Conservation (phyloP, 176 grass and related monocot genomes). For the Aechmea fasciata region DNA sequence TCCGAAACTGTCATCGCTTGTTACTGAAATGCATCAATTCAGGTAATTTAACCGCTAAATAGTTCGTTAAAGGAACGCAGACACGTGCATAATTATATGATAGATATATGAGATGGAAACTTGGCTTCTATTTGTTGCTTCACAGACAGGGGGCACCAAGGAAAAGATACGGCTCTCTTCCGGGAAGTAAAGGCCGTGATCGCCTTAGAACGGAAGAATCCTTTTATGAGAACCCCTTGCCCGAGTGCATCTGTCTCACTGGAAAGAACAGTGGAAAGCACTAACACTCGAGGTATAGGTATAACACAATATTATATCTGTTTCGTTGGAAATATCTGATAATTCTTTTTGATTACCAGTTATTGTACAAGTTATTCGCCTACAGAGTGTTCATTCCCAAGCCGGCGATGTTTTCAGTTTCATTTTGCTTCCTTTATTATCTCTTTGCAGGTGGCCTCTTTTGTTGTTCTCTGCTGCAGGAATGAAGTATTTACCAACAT, state of each 20-base stretch:
- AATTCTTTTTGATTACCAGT: no score
- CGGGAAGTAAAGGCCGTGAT: slow-evolving; percentile 73
- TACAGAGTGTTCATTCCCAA: no score
- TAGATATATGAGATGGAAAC: not conserved
- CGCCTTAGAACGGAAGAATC: slow-evolving; percentile 80
- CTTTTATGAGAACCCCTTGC: slow-evolving; percentile 85
- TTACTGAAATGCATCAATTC: slow-evolving; percentile 75
- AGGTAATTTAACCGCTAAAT: slow-evolving; percentile 31
- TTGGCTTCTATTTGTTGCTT: slow-evolving; percentile 22
- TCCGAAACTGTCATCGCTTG: slow-evolving; percentile 47
- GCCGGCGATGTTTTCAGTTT: no score
- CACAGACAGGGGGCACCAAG: slow-evolving; percentile 73
- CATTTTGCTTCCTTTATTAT: no score
- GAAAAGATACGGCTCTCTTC: slow-evolving; percentile 70
- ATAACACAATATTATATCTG: not conserved
- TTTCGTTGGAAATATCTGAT: no score
- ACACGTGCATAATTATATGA: no score
- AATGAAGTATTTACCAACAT: no score
- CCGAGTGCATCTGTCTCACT: slow-evolving; percentile 75
- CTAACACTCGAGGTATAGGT: slow-evolving; percentile 35
- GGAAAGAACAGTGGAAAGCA: slow-evolving; percentile 42
- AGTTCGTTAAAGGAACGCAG: not conserved
- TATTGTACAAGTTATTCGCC: no score
- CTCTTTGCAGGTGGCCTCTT: no score
- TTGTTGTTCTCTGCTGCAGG: no score